Evolutionary conservation across 441 rosid species (phyloP).

Genomic region (Gossypium lobatum): DNA sequence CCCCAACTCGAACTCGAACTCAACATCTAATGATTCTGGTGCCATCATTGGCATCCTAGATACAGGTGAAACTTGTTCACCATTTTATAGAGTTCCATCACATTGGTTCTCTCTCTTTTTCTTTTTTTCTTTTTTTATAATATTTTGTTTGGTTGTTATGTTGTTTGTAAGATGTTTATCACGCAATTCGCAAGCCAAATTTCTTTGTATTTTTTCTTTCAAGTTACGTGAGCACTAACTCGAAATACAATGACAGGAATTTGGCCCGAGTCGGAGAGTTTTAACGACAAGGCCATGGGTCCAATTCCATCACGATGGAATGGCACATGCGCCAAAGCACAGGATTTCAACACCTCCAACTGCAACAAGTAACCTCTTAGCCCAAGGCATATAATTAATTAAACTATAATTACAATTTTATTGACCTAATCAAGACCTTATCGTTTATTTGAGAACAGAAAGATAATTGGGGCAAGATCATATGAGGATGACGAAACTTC

Average conservation of each 20-base stretch:
- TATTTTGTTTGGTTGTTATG: not conserved
- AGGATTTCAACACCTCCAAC: constrained; percentile 33
- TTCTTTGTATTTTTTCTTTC: not conserved
- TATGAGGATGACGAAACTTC: constrained; percentile 24
- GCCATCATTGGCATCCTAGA: constrained; percentile 50
- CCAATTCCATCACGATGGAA: constrained; percentile 50
- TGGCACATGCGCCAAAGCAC: constrained; percentile 43
- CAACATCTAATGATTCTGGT: constrained; percentile 26
- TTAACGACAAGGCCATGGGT: constrained; percentile 47
- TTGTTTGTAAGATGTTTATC: not conserved
- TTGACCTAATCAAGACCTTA: not conserved
- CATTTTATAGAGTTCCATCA: not conserved
- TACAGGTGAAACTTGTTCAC: constrained; percentile 32
- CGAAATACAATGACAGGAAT: constrained; percentile 29
- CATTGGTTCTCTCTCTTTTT: not conserved
- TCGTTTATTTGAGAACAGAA: constrained; percentile 28
- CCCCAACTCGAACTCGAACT: constrained; percentile 25
- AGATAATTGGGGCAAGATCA: constrained; percentile 54
- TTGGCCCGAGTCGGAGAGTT: constrained; percentile 65
- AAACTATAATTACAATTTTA: not conserved
- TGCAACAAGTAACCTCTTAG: constrained; percentile 42
- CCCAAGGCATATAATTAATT: not conserved
- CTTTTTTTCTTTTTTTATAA: not conserved
- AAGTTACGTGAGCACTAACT: not conserved
- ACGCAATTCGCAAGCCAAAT: not conserved